A percentile compares a stretch with the other conserved stretches of the same genome.
Conservation (phyloP, 176 grass and related monocot genomes). For the Carex pumila region DNA sequence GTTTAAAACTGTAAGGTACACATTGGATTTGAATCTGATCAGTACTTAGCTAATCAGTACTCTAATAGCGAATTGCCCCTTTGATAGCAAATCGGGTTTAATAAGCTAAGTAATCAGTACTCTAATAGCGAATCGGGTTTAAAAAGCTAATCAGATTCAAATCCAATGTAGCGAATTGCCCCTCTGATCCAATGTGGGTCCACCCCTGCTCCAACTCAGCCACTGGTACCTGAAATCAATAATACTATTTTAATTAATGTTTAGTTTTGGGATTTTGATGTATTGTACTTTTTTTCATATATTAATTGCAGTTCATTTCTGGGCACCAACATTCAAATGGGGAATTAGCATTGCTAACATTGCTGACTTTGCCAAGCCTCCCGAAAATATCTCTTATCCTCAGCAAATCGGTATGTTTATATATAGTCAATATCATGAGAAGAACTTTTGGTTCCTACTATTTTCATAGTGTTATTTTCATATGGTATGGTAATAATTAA, state of each 20-base stretch:
- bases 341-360: slow-evolving; percentile 85
- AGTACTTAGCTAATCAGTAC: too few relatives aligned
- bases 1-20: too few relatives aligned
- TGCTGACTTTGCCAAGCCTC: slow-evolving; percentile 86
- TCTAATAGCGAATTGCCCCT: too few relatives aligned
- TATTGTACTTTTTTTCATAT: background rate
- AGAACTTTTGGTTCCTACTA: background rate
- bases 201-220: too few relatives aligned
- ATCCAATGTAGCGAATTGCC: too few relatives aligned
- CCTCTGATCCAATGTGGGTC: too few relatives aligned
- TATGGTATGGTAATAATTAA: background rate
- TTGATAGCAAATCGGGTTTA: too few relatives aligned
- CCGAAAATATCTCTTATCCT: slow-evolving; percentile 87
- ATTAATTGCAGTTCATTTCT: slow-evolving; percentile 65
- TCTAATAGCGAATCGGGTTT: too few relatives aligned
- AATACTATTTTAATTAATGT: background rate
- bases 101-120: too few relatives aligned
- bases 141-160: too few relatives aligned
- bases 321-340: slow-evolving; percentile 97
- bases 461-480: background rate
- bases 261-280: background rate
- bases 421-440: background rate
- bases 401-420: slow-evolving; percentile 67
- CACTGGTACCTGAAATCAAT: background rate
- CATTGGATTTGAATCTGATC: too few relatives aligned